Evolutionary conservation across 2,329 filamentous ascomycete genomes (phyloP).

Genomic region (Verticillium longisporum): DNA sequence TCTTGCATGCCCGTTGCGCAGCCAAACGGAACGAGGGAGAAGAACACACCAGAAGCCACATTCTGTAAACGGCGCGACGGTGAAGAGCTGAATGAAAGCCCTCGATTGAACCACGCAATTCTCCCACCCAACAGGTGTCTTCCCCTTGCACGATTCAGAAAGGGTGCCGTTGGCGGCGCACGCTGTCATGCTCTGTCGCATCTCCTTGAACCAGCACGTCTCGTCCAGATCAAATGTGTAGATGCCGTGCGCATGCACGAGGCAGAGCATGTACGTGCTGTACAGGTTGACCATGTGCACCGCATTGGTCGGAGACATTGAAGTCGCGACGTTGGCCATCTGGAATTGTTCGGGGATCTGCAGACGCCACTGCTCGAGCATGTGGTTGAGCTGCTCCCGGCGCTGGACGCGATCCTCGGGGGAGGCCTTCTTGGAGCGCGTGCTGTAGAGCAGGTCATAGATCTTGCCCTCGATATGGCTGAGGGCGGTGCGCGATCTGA

Average conservation of each 20-base stretch:
- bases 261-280: slow-evolving; percentile 26
- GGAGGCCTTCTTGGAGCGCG: slow-evolving; percentile 13
- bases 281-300: slow-evolving; percentile 29
- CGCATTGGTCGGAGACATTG: slow-evolving; percentile 19
- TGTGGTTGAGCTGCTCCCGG: slow-evolving; percentile 17
- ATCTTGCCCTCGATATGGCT: slow-evolving; percentile 32
- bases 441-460: slow-evolving; percentile 28
- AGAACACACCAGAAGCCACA: slow-evolving; percentile 22
- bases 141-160: slow-evolving; percentile 1
- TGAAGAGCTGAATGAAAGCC: slow-evolving; percentile 24
- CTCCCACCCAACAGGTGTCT: slow-evolving; percentile 20
- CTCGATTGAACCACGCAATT: slow-evolving; percentile 25
- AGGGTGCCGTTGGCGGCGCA: slow-evolving; percentile 15
- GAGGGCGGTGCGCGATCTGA: slow-evolving; percentile 31
- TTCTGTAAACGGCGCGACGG: slow-evolving; percentile 20
- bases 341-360: slow-evolving; percentile 24
- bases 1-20: not conserved
- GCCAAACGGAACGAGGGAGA: not conserved
- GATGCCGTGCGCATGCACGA: slow-evolving; percentile 30
- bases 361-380: slow-evolving; percentile 29
- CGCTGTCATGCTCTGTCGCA: slow-evolving; percentile 19
- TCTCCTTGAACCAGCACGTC: slow-evolving; percentile 26
- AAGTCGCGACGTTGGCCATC: slow-evolving; percentile 22
- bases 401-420: slow-evolving; percentile 21
- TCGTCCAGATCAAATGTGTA: slow-evolving; percentile 18